Evolutionary conservation across 148 eudicot species (phyloP).

Genomic region (Rhododendron ferrugineum): DNA sequence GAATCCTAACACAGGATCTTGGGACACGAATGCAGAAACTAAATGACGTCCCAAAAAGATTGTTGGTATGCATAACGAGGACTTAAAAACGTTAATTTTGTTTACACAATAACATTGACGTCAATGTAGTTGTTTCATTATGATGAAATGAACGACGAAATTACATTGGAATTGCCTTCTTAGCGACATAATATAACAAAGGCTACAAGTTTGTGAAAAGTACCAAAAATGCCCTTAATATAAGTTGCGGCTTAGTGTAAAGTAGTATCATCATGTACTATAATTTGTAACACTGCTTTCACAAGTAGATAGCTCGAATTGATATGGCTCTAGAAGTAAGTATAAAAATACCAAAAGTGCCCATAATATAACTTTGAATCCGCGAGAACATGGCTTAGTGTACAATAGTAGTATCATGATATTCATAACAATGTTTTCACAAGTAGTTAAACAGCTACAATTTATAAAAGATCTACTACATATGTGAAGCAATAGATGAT

Average conservation of each 20-base stretch:
- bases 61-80: not conserved
- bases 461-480: not conserved
- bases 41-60: not conserved
- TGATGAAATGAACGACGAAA: not conserved
- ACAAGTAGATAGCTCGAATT: not conserved
- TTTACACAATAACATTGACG: not conserved
- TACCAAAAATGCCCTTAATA: not conserved
- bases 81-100: not conserved
- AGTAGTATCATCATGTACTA: not conserved
- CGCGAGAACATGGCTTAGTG: not conserved
- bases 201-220: not conserved
- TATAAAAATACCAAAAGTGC: not conserved
- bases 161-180: not conserved
- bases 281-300: not conserved
- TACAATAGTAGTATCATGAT: not conserved
- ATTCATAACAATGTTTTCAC: not conserved
- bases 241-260: not conserved
- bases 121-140: not conserved
- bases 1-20: not conserved
- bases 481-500: not conserved
- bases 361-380: not conserved
- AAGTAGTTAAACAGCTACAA: not conserved
- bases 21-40: not conserved
- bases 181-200: not conserved
- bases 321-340: not conserved